Base-by-base conservation (phyloP, 352 stramenopile species). In the Globisporangium abappressorium region DNA sequence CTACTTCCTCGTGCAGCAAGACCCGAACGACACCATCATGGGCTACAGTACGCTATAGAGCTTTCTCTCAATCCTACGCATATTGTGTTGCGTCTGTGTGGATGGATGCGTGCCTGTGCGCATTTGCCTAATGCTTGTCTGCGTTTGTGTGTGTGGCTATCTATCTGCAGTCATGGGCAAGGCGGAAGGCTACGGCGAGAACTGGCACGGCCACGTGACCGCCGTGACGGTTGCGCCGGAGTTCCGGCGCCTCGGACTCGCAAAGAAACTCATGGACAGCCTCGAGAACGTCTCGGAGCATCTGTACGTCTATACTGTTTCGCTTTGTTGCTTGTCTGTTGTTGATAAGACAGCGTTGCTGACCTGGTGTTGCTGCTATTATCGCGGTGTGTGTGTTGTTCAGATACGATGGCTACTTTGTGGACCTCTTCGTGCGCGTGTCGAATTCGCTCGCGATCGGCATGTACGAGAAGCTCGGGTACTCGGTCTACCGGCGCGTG, bases 341-440 rank as follows among this genome's bases (percentile, higher is more conserved):
- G 24, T 26, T 26, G 24, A 26, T 26, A 26, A 26, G 24, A 26
- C 1, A 26, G 24, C 24, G 24, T 26, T 26, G 24, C 24, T 26
- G 24, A 26, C 24, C 24, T 26, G 24, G 24, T 26, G 24, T 26
- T 26, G 24, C 24, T 26, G 24, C 24, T 26, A 26, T 26, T 26
- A 30, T 22, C 18, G 41, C 24, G 24, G 53, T 63, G 22, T 33
- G n/a, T 20, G 0, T 7, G 5, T 51, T 36, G 49, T 93, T 95
- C 51, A 71, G 66, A 30, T 71, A 71, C 73, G 92, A 99, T 76
- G 95, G 82, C 20, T 99, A 98, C 83, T 99, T 99, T 83, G 97
- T 99, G 58, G 97, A 99, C 74, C 79, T 99, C n/a, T 99, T 99
- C 73, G 97, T 99, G 22, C 85, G 97, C 30, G 89, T 95, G 22